Conservation (phyloP, 108 stramenopile species). For the Chaetoceros muelleri region DNA sequence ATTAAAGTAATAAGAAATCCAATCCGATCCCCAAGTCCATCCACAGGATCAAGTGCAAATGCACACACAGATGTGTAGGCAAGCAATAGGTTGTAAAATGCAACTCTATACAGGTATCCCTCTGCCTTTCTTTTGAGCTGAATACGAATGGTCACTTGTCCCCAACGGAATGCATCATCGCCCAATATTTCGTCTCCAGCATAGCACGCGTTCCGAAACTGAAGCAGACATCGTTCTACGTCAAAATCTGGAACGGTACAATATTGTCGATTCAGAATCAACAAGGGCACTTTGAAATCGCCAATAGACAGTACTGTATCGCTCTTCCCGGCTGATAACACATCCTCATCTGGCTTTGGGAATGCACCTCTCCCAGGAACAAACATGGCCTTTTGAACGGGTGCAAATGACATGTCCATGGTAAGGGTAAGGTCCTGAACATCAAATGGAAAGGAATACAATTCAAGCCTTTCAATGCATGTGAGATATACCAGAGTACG, state of each 20-base stretch:
- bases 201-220: not conserved
- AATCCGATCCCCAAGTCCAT: conserved; percentile 6
- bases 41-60: conserved; percentile 4
- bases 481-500: not conserved
- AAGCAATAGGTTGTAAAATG: not conserved
- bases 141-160: not conserved
- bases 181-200: not conserved
- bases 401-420: not conserved
- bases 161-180: not conserved
- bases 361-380: not conserved
- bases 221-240: not conserved
- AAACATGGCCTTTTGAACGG: not conserved
- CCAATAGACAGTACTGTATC: not conserved
- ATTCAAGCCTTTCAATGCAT: not conserved
- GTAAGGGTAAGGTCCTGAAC: not conserved
- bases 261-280: not conserved
- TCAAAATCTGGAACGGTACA: not conserved
- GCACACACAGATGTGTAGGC: conserved; percentile 1
- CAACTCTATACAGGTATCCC: not conserved
- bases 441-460: not conserved
- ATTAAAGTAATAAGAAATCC: conserved; percentile 5
- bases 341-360: not conserved
- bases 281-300: not conserved
- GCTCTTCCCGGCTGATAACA: not conserved
- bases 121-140: not conserved